Evolutionary conservation across 208 protist genomes (phyloP).

Genomic region (Kentomonas sorsogonicus): DNA sequence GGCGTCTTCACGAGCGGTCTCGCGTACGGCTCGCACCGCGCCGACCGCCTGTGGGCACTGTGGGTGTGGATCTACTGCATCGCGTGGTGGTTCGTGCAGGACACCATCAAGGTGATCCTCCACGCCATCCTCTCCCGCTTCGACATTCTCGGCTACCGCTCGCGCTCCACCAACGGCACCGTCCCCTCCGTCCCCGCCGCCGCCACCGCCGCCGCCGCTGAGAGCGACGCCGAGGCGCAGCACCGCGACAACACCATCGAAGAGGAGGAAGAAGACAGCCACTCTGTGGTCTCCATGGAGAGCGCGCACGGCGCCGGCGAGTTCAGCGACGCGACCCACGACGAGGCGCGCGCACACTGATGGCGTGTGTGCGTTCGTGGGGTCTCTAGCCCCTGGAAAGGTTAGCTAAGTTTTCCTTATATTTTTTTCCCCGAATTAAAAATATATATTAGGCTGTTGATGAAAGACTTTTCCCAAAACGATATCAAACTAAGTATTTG

Average conservation of each 20-base stretch:
- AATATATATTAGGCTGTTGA: too few species aligned
- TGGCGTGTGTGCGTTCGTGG: constrained; percentile 9
- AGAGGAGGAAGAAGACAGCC: not conserved
- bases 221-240: not conserved
- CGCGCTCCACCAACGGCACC: constrained; percentile 18
- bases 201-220: constrained; percentile 9
- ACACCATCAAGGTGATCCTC: constrained; percentile 63
- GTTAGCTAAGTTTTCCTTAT: too few species aligned
- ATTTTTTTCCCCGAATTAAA: too few species aligned
- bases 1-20: constrained; percentile 62
- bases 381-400: too few species aligned
- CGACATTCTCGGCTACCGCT: constrained; percentile 63
- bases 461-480: too few species aligned
- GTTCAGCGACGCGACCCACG: constrained; percentile 7
- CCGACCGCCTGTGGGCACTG: constrained; percentile 59
- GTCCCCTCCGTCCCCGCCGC: constrained; percentile 24
- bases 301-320: constrained; percentile 1
- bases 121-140: constrained; percentile 53
- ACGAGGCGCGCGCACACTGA: too few species aligned
- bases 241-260: not conserved
- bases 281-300: not conserved
- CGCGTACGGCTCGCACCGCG: constrained; percentile 31
- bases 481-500: not conserved
- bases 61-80: constrained; percentile 90
- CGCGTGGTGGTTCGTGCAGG: constrained; percentile 84